Base-by-base conservation (phyloP, 2,329 filamentous ascomycete species). In the Pezizomycotina sp. region DNA sequence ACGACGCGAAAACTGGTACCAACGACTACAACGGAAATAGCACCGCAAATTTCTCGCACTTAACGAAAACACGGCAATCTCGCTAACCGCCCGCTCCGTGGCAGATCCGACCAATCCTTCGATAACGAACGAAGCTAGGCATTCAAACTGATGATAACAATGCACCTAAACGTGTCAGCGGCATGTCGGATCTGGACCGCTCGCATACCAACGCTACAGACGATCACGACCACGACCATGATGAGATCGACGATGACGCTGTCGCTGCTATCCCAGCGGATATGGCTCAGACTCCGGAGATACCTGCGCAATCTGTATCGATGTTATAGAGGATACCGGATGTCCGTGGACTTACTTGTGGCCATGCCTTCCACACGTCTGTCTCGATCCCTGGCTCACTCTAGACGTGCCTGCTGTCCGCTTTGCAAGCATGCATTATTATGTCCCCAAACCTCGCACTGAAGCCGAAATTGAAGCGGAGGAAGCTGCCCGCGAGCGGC, bases 401-500 rank as follows among this genome's bases (percentile, higher is more conserved):
- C 79, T 53, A 73, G 89, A 46, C 76, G 86, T 48, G 89, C 89
- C 16, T 95, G 86, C 62, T 98, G 89, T 56, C 89, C 89, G 4
- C 73, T 98, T 5, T 98, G 89, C 65, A 98, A 98, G 61, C 81
- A 86, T 25, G 89, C n/a, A 98, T 55, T 98, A 95, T 58, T 95
- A 92, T 57, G 76, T 82, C 2, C 86, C 89, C 0, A 95, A 95
- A 60, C 81, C 83, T 32, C 77, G 82, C 10, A 65, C 78, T 3
- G 70, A 74, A 43, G 64, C 60, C 6, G 62, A 64, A 37, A 43
- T 40, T 21, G 36, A 42, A 18, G 34, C 42, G 16, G 45, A 50
- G 19, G 41, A 46, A 23, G 34, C 30, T 19, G 42, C 39, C 14
- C 34, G 42, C 25, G 33, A 43, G 12, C 29, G 38, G 21, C 37